Evolutionary conservation across 2,329 filamentous ascomycete species (phyloP).

Genomic region (Fusarium proliferatum): DNA sequence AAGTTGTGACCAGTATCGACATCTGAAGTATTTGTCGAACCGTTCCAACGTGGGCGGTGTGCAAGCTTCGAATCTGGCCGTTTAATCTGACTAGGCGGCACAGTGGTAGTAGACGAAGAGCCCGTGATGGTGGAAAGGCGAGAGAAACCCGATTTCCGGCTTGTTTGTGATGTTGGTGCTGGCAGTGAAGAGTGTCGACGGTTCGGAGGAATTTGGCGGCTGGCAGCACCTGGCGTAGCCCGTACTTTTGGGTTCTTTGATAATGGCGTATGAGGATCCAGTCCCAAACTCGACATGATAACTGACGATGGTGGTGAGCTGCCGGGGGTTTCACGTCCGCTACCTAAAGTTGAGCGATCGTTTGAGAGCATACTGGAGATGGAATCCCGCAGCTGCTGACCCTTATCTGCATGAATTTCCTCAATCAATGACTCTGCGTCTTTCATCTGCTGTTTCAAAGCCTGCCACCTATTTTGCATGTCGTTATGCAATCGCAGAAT

Average conservation of each 20-base stretch:
- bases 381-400: conserved; percentile 87
- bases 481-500: conserved; percentile 88
- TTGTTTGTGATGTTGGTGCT: conserved; percentile 53
- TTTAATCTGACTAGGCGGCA: conserved; percentile 53
- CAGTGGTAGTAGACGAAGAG: conserved; percentile 61
- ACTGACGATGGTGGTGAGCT: conserved; percentile 73
- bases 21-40: conserved; percentile 71
- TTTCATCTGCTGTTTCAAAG: conserved; percentile 78
- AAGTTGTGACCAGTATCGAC: conserved; percentile 76
- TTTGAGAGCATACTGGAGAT: conserved; percentile 92
- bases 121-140: conserved; percentile 60
- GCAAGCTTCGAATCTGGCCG: conserved; percentile 60
- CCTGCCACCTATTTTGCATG: conserved; percentile 83
- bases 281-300: conserved; percentile 67
- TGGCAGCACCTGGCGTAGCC: conserved; percentile 59
- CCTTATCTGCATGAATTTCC: conserved; percentile 73
- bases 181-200: conserved; percentile 63
- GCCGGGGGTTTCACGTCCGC: conserved; percentile 76
- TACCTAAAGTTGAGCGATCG: conserved; percentile 77
- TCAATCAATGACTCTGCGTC: conserved; percentile 82
- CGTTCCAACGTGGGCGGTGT: conserved; percentile 78
- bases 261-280: conserved; percentile 60
- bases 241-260: conserved; percentile 58
- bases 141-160: conserved; percentile 56
- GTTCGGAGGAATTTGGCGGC: conserved; percentile 57